These are phyloP conservation scores for Saccharomyces hybrid DNA, from an alignment of 1,139 yeast species.

Conservation along the genomic window DNA sequence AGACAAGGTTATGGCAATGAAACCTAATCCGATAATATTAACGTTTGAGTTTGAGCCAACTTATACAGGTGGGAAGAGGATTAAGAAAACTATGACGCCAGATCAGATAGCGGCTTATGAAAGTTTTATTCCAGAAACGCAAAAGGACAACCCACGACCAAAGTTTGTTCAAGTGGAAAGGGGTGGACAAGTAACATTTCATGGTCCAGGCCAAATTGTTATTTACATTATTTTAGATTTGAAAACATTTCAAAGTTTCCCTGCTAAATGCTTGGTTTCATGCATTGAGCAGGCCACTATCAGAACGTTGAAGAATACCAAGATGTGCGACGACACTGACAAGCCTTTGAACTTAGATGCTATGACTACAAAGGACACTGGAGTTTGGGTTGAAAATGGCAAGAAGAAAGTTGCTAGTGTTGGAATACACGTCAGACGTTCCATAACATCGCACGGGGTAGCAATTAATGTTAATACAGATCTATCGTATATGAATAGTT, in stretches of 20 bases:
- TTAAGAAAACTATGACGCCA: conserved; percentile 42
- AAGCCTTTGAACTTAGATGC: conserved; percentile 38
- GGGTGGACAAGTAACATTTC: conserved; percentile 98
- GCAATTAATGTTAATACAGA: conserved; percentile 76
- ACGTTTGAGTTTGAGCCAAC: conserved; percentile 80
- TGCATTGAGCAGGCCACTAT: conserved; percentile 60
- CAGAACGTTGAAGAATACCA: conserved; percentile 38
- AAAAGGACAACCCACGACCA: conserved; percentile 33
- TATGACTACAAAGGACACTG: conserved; percentile 64
- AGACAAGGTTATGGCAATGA: conserved; percentile 41
- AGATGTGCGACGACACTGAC: conserved; percentile 10
- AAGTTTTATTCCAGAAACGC: conserved; percentile 18
- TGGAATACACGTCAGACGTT: conserved; percentile 79
- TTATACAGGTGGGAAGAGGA: conserved; percentile 84
- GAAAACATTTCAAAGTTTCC: conserved; percentile 47
- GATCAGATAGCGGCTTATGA: conserved; percentile 29
- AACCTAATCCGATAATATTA: conserved; percentile 56
- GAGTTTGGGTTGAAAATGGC: conserved; percentile 65
- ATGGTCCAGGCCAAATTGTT: conserved; percentile 91
- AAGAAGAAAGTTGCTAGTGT: conserved; percentile 71
- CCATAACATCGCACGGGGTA: conserved; percentile 83
- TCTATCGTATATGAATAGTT: conserved; percentile 55
- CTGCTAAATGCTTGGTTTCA: conserved; percentile 70
- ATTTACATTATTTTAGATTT: conserved; percentile 78
- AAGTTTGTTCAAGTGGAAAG: conserved; percentile 68